Conservation (phyloP, 78 protist genomes). For the Polysphondylium violaceum region DNA sequence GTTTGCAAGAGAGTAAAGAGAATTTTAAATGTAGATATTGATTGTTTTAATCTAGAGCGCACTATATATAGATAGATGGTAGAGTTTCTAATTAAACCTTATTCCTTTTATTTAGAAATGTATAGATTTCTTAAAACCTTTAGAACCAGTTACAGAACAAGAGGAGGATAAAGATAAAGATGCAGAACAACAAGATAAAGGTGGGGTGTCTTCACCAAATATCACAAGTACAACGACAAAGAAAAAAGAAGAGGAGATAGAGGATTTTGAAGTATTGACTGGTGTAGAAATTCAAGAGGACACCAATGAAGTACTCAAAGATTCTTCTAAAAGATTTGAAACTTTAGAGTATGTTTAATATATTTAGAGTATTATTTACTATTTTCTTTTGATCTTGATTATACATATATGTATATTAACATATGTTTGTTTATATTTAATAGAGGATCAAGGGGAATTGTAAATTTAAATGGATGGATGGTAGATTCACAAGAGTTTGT, state of each 20-base stretch:
- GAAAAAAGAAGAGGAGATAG: neutral
- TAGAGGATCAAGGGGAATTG: conserved; percentile 47
- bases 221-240: neutral
- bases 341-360: conserved; percentile 16
- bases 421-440: neutral
- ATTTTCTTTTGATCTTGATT: too few relatives aligned
- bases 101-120: conserved; percentile 12
- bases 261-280: neutral
- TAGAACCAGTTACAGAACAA: too few relatives aligned
- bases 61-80: too few relatives aligned
- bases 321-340: neutral
- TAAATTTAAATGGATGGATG: conserved; percentile 57
- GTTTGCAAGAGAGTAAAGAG: conserved; percentile 63
- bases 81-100: neutral
- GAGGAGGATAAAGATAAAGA: too few relatives aligned
- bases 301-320: neutral
- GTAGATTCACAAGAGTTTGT: conserved; percentile 46
- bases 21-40: conserved; percentile 47
- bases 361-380: too few relatives aligned
- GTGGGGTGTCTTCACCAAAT: neutral
- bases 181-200: neutral
- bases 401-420: neutral
- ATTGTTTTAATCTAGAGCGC: neutral
- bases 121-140: conserved; percentile 60
- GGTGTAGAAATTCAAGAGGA: neutral